Base-by-base conservation (phyloP, 306 rosid genomes). In the Fragaria nilgerrensis region DNA sequence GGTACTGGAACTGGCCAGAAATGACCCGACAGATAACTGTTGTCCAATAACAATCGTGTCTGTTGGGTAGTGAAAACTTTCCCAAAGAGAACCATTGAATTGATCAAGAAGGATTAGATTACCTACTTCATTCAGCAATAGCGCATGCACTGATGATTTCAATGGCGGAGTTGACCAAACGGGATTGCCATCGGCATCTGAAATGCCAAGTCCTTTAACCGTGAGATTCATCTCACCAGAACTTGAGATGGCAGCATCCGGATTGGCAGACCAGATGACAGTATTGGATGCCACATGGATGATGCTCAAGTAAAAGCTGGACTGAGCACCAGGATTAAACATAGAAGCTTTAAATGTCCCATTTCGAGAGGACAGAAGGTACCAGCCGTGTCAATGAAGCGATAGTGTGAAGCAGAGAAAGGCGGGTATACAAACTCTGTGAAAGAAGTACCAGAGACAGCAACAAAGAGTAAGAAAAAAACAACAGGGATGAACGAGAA, bases 1-100 rank as follows among this genome's bases (percentile, higher is more conserved):
- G 44, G 87, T 62, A 74, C 88, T 80, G 52, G 90, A 85, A 74
- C 91, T 80, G 47, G 90, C 82, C 79, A 94, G 81, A 67, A 56
- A 78, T 62, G 83, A 48, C 56, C 96, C 93, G 23, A 78, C 88
- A 5, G 85, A 84, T 67, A 94, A 81, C 25, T 25, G 74, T 43
- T 94, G 98, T 68, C 97, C 96, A 20, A 84, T 77, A 50, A 94
- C 97, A 80, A 90, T 78, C n/a, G 96, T 90, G 80, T 94, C 98
- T 0, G 97, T 94, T 50, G 98, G 96, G 80, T 89, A 3, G 5
- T 75, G 81, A 76, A 94, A 94, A 82, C 97, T 94, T 78, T 94
- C 98, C 98, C 98, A 94, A 41, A 94, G 89, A 77, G 96, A 90
- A 52, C 22, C 79, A 74, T 92, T 94, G 76, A 74, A 84, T 34